Base-by-base conservation (phyloP, 2,329 filamentous ascomycete genomes). In the Scedosporium aurantiacum region DNA sequence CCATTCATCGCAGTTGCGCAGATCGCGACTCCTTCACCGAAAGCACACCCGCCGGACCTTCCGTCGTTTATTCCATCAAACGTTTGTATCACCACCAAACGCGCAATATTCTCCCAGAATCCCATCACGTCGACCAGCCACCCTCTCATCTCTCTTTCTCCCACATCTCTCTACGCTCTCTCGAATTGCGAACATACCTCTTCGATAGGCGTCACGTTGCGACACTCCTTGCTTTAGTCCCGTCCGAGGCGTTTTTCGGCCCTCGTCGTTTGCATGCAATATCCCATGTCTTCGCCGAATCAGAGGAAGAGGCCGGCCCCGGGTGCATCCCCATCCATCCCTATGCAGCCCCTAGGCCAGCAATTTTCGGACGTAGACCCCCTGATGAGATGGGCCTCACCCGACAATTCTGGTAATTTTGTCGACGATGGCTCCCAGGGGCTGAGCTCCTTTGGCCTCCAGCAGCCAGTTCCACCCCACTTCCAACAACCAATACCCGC, bases 241-340 rank as follows among this genome's bases (percentile, higher is more conserved):
- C 6, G 40, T 52, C 58, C 43, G 10, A 47, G 43, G 25, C 21
- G 25, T 40, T 16, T 16, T 14, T 23, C 21, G 21, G 23, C 23
- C 23, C 5, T 10, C 50, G n/a, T 23, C 50, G 18, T 14, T 54
- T 54, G 25, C 58, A 50, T 60, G 32, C 32, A 57, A 16, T 47
- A 57, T 64, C 63, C 66, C 62, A 81, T 82, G 79, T 78, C 81
- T 62, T 69, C 74, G 37, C 73, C 76, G 55, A 82, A 82, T 65
- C 72, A 80, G 21, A 76, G 89, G 73, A 94, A 94, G 78, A 82
- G 90, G 72, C 79, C 87, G 66, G 89, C 89, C 56, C 87, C 89
- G 62, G 89, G 87, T 70, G 77, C 86, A 64, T 81, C 84, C 43
- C 87, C 89, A n/a, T 75, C 82, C 65, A 75, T 81, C 23, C 82